Conservation (phyloP, 2,329 filamentous ascomycete species). For the Magnaporthiopsis rhizophila region DNA sequence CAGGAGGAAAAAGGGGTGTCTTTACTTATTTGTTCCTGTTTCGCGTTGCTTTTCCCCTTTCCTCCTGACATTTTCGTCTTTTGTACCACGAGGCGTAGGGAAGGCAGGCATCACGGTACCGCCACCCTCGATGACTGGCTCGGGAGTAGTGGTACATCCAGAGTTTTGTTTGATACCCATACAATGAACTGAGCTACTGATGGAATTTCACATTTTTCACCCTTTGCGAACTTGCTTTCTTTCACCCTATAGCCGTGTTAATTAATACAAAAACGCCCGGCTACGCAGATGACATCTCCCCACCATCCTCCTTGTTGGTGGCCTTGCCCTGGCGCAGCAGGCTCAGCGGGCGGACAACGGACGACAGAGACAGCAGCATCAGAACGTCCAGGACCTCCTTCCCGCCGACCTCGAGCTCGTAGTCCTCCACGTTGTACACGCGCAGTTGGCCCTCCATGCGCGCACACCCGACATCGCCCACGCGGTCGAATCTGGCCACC, state of each 20-base stretch:
- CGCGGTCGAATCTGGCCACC: constrained; percentile 58
- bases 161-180: background rate
- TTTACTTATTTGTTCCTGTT: too few relatives aligned
- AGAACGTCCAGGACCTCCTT: constrained; percentile 32
- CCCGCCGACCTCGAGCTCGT: background rate
- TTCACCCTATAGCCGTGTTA: too few relatives aligned
- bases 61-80: too few relatives aligned
- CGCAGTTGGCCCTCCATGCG: background rate
- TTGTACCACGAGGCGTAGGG: background rate
- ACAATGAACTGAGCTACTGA: background rate
- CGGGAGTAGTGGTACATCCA: too few relatives aligned
- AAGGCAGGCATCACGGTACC: background rate
- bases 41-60: too few relatives aligned
- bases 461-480: constrained; percentile 40
- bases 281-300: background rate
- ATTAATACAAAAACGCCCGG: too few relatives aligned
- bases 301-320: background rate
- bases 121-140: too few relatives aligned
- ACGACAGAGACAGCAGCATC: constrained; percentile 33
- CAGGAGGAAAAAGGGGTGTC: too few relatives aligned
- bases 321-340: background rate
- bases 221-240: background rate
- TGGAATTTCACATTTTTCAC: background rate
- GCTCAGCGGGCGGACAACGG: background rate
- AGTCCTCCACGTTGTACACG: background rate